Conservation (phyloP, 495 filamentous ascomycete species). For the Aspergillus bridgeri region DNA sequence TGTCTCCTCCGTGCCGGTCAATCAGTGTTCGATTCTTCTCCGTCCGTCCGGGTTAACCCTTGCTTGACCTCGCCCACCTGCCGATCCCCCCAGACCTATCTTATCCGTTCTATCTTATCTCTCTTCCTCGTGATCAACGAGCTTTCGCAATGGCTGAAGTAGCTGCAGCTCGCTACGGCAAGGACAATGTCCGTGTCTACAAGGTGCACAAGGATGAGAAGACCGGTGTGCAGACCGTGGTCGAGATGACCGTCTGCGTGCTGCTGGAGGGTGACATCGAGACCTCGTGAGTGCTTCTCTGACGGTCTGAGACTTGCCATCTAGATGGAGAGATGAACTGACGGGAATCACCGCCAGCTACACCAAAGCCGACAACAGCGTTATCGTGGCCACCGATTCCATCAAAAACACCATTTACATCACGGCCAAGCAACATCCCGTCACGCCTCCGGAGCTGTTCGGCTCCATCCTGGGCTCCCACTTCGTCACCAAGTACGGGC, state of each 20-base stretch:
- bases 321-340: conserved; percentile 7
- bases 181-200: conserved; percentile 97
- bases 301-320: too few relatives aligned
- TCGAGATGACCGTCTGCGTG: conserved; percentile 91
- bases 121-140: too few relatives aligned
- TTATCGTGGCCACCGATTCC: conserved; percentile 93
- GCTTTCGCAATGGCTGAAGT: conserved; percentile 41
- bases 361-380: conserved; percentile 90
- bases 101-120: background rate
- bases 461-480: conserved; percentile 78
- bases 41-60: background rate
- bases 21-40: conserved; percentile 6
- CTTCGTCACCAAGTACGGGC: conserved; percentile 81
- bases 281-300: conserved; percentile 58
- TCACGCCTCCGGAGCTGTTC: conserved; percentile 91
- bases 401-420: conserved; percentile 98
- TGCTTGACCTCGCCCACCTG: background rate
- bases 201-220: conserved; percentile 80
- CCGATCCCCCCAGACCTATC: conserved; percentile 1
- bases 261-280: conserved; percentile 90
- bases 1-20: background rate
- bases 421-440: conserved; percentile 87
- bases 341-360: conserved; percentile 58
- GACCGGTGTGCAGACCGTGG: conserved; percentile 75
- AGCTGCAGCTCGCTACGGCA: conserved; percentile 79